Evolutionary conservation across 2,329 filamentous ascomycete genomes (phyloP).

Genomic region (Clonostachys rosea): DNA sequence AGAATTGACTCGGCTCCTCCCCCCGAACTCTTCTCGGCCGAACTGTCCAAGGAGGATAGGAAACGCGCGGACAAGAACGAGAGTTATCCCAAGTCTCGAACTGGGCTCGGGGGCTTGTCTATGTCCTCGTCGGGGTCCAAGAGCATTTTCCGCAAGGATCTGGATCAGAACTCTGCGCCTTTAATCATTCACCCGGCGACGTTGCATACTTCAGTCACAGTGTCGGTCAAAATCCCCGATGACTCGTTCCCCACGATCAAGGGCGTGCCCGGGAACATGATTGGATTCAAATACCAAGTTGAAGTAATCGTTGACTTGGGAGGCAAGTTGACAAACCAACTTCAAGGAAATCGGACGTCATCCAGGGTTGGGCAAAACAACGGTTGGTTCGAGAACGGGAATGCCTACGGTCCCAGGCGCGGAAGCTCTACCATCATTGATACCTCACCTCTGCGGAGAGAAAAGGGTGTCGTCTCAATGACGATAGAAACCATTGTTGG

Average conservation of each 20-base stretch:
- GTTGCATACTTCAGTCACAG: conserved; percentile 74
- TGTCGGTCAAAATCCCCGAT: conserved; percentile 81
- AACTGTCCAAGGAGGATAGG: conserved; percentile 56
- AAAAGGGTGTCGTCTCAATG: conserved; percentile 88
- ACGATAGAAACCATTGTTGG: conserved; percentile 85
- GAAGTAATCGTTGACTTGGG: conserved; percentile 92
- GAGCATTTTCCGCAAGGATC: conserved; percentile 92
- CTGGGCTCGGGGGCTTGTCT: conserved; percentile 80
- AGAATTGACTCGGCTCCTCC: conserved; percentile 75
- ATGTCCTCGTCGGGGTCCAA: conserved; percentile 81
- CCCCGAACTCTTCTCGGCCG: conserved; percentile 39
- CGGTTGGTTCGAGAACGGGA: background rate
- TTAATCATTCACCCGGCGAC: conserved; percentile 81
- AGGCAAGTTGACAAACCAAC: conserved; percentile 73
- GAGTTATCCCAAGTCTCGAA: conserved; percentile 81
- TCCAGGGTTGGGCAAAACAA: background rate
- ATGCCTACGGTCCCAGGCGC: conserved; percentile 13
- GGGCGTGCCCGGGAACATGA: conserved; percentile 86
- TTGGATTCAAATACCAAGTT: conserved; percentile 89
- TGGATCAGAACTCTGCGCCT: conserved; percentile 83
- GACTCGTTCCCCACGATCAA: conserved; percentile 90
- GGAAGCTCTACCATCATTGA: conserved; percentile 72
- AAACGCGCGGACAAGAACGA: conserved; percentile 73
- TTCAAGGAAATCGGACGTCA: conserved; percentile 23
- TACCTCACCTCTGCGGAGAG: conserved; percentile 78